Conservation (phyloP, 2,329 filamentous ascomycete genomes). For the Penicillium sclerotigenum region DNA sequence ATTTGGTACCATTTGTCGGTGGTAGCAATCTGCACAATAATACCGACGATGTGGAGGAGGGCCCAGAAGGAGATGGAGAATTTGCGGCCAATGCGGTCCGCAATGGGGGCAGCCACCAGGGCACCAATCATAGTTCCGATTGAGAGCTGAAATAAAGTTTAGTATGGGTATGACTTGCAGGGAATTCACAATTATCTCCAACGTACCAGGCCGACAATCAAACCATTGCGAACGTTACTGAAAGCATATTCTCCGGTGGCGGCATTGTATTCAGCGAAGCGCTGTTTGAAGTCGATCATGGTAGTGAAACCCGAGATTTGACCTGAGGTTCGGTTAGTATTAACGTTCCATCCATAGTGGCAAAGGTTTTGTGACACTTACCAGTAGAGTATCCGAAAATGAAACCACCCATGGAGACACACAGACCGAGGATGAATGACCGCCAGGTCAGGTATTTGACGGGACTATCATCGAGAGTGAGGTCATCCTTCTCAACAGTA, state of each 20-base stretch:
- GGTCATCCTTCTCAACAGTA: conserved; percentile 32
- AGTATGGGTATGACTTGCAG: conserved; percentile 1
- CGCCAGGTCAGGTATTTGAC: conserved; percentile 44
- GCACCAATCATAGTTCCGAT: conserved; percentile 46
- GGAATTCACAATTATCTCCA: background rate
- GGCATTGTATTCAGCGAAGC: conserved; percentile 38
- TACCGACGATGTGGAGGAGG: conserved; percentile 45
- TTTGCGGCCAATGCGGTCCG: conserved; percentile 47
- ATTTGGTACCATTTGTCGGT: conserved; percentile 44
- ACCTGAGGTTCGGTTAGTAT: conserved; percentile 25
- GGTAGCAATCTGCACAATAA: conserved; percentile 48
- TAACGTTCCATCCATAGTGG: background rate
- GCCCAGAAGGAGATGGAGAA: conserved; percentile 46
- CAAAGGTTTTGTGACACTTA: conserved; percentile 18
- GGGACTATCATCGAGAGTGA: conserved; percentile 41
- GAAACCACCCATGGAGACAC: conserved; percentile 50
- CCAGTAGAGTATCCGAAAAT: conserved; percentile 48
- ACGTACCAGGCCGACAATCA: conserved; percentile 46
- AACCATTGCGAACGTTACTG: conserved; percentile 44
- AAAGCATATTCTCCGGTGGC: conserved; percentile 38
- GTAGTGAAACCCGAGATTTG: conserved; percentile 47
- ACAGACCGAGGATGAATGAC: conserved; percentile 43
- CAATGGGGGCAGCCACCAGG: conserved; percentile 44
- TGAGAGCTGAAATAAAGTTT: conserved; percentile 35
- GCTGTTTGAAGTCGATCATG: conserved; percentile 46